A percentile compares a stretch with the other conserved stretches of the same genome.
Conservation (phyloP, 1,284 basidiomycete species). For the Ustilago esculenta region DNA sequence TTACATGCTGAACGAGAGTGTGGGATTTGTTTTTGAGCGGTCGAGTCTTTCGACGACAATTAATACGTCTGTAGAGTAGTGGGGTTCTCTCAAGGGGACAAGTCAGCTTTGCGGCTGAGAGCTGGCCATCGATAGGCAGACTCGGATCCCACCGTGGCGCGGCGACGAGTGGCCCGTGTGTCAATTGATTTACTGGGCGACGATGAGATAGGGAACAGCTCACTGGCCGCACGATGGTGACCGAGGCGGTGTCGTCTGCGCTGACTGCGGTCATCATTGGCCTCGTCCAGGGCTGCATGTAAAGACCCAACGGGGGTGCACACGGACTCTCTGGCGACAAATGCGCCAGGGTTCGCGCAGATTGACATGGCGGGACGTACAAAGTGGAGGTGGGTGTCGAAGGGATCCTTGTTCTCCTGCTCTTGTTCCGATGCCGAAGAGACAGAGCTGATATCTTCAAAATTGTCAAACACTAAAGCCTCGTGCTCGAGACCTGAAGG, state of each 20-base stretch:
- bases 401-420: conserved; percentile 15
- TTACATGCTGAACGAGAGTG: background rate
- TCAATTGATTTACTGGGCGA: background rate
- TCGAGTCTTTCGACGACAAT: no score
- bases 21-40: background rate
- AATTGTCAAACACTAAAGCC: conserved; percentile 44
- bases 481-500: conserved; percentile 25
- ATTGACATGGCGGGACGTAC: conserved; percentile 35
- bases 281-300: background rate
- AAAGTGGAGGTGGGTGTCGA: conserved; percentile 33
- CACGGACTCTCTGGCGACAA: conserved; percentile 16
- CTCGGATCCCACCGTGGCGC: conserved; percentile 34
- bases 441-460: conserved; percentile 29
- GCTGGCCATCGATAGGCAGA: conserved; percentile 15
- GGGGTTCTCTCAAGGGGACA: conserved; percentile 3
- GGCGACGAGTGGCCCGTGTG: conserved; percentile 19
- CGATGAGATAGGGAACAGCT: conserved; percentile 7
- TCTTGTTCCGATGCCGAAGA: conserved; percentile 17
- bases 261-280: background rate
- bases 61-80: background rate
- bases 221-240: conserved; percentile 26
- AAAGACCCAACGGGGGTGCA: conserved; percentile 1
- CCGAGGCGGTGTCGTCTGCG: conserved; percentile 23
- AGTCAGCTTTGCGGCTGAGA: conserved; percentile 4
- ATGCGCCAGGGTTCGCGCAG: conserved; percentile 27